These are phyloP conservation scores for Jaapia argillacea DNA, from an alignment of 768 basidiomycete genomes.

Conservation along the genomic window DNA sequence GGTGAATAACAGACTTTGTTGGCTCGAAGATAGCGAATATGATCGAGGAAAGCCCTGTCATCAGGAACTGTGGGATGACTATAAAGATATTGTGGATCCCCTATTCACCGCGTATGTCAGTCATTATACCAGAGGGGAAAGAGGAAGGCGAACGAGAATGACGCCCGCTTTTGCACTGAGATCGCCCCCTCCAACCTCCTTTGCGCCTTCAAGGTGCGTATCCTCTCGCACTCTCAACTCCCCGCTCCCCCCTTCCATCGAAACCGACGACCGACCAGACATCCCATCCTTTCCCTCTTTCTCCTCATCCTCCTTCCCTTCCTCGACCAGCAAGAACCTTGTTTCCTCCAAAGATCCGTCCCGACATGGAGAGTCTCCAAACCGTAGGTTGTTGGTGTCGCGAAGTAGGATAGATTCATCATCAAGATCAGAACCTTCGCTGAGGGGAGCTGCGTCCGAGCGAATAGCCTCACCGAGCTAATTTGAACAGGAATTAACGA, in stretches of 20 bases:
- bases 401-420: conserved; percentile 11
- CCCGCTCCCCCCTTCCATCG: too few species aligned
- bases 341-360: conserved; percentile 2
- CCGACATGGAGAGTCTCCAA: conserved; percentile 21
- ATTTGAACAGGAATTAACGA: too few species aligned
- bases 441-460: neutral
- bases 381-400: conserved; percentile 33
- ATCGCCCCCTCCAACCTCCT: too few species aligned
- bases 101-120: conserved; percentile 28
- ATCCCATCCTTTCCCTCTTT: too few species aligned
- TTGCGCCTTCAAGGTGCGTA: too few species aligned
- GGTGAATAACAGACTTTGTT: conserved; percentile 30
- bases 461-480: conserved; percentile 10
- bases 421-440: conserved; percentile 25
- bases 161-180: conserved; percentile 1
- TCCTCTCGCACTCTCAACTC: too few species aligned
- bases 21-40: conserved; percentile 84
- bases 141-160: neutral
- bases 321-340: neutral
- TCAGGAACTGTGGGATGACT: conserved; percentile 90
- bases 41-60: conserved; percentile 76
- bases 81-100: conserved; percentile 95
- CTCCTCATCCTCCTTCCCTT: neutral
- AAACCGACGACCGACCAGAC: too few species aligned
- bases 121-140: neutral